These are phyloP conservation scores for Chlamydomonas sp. DNA, from an alignment of 139 green algal species.

Conservation along the genomic window DNA sequence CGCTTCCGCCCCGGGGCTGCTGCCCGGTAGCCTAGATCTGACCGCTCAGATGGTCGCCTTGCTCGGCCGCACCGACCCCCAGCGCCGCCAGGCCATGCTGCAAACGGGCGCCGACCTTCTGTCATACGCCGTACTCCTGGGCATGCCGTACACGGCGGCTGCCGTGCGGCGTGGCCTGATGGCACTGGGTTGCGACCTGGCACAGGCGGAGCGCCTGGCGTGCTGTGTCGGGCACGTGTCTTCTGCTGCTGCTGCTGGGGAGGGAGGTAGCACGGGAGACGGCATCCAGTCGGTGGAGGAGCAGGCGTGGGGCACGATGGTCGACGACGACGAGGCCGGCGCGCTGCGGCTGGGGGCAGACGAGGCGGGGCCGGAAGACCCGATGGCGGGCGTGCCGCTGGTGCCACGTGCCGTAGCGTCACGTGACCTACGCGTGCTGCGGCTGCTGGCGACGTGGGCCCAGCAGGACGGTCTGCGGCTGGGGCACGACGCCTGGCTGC, in stretches of 20 bases:
- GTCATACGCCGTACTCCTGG: conserved; percentile 10
- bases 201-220: conserved; percentile 1
- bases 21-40: not conserved
- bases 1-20: not conserved
- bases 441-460: not conserved
- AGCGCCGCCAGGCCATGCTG: not conserved
- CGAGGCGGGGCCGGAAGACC: not conserved
- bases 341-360: not conserved
- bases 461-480: not conserved
- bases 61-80: not conserved
- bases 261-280: no score
- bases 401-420: conserved; percentile 6
- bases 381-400: not conserved
- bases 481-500: not conserved
- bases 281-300: no score
- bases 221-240: not conserved
- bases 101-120: conserved; percentile 14
- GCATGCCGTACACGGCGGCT: conserved; percentile 9
- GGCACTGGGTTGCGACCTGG: conserved; percentile 4
- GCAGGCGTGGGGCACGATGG: not conserved
- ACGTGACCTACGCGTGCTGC: not conserved
- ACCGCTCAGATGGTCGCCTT: not conserved
- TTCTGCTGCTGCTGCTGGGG: no score
- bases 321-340: not conserved
- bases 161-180: not conserved